Evolutionary conservation across 129 eudicot species (phyloP), one percentile per base, ranked within the genome.

Genomic region (Saussurea involucrata): DNA sequence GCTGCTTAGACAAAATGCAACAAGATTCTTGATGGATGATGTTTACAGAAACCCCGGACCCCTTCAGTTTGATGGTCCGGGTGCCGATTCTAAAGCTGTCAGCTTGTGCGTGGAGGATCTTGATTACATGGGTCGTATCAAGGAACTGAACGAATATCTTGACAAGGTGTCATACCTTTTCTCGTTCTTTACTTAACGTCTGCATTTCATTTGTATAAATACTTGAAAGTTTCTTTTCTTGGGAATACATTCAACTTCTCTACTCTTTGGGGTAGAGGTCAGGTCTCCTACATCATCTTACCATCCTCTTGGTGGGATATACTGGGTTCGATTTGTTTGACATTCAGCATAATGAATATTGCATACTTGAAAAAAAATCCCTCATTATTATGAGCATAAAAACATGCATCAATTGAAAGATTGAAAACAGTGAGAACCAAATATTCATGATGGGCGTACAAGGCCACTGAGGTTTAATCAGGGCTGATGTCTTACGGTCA

Each of bases 91-190:
- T 4, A 95, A 88, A 79, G 89, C 96, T 42, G 89, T 95, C 44
- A 86, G 85, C 68, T 78, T 95, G 65, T 95, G 99, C 61, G 97
- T 95, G 71, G 99, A 95, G 81, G 99, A 92, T 73, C 90, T 89
- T 82, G 97, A 95, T 81, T 95, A 95, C 84, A 95, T 95, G 97
- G 99, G 99, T 12, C 97, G 99, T 24, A 90, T 95, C 79, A 95
- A 95, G 86, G 82, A 90, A 53, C 80, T 95, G 85, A 86, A 88
- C 34, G 96, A 87, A 24, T 83, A 95, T 85, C 97, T 95, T 36
- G 96, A 95, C 75, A 88, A 95, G 97, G 99, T 95, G 71, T 46
- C 32, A 29, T 11, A 27, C 13, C 13, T n/a, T 9, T 15, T 36
- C 10, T 64, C 31, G 18, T 28, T 66, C 31, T 80, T 80, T 61